Base-by-base conservation (phyloP, 2,329 filamentous ascomycete genomes). In the Aureobasidium mangrovei region DNA sequence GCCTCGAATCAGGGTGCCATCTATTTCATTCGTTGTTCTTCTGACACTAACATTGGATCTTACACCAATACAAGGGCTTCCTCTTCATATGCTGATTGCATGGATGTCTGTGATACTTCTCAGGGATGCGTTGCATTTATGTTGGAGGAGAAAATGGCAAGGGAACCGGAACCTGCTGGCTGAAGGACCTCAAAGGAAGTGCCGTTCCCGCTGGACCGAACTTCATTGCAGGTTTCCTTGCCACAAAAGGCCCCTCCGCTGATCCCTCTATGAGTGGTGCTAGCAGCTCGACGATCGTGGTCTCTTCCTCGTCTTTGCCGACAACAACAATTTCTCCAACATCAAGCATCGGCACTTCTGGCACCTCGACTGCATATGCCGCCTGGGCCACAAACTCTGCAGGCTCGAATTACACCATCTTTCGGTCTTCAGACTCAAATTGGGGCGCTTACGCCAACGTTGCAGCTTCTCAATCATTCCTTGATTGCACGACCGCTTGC, bases 41-140 rank as follows among this genome's bases (percentile, higher is more conserved):
- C 58, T 18, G 58, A 59, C 27, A 59, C 53, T n/a, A 43, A 46
- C 32, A 18, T 53, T 3, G 51, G 57, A 28, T 53, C 57, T 4
- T 58, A 58, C 52, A 27, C 54, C 44, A 58, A 53, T 36, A 42
- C 52, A 8, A 44, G 26, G 3, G 57, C 57, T 28, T 40, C 39
- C 8, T 8, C 5, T 31, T 56, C 57, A 7, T 60, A 56, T 43
- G 29, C 44, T 9, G 58, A 60, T 18, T 60, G 58, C 12, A 49
- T 57, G 38, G 42, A 44, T 24, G 47, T 32, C 24, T 60, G 58
- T 41, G 56, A 60, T 7, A 45, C 26, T 12, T 52, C 51, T 18
- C 27, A 18, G 18, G 53, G 52, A 24, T 60, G 58, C 44, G 48
- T 35, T 6, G 58, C 53, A 7, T 60, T 60, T 60, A 60, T 36